phyloP scores from a whole-genome alignment of 768 basidiomycete genomes.

The Lactifluus volemus region DNA sequence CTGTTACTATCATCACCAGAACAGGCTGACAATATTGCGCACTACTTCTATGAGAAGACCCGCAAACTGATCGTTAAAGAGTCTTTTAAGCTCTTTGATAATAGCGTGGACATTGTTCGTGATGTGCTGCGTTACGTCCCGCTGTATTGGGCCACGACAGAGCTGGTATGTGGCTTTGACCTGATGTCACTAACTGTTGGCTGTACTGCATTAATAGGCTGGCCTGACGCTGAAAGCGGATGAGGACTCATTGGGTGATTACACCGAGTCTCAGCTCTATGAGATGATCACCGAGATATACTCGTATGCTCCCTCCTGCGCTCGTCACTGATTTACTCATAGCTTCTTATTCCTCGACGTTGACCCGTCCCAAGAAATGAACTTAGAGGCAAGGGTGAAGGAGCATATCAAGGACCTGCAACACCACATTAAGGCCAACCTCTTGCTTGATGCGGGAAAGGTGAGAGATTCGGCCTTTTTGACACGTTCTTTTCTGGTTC shows the following conservation, averaged over 20 bases:
- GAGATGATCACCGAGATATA: slow-evolving; percentile 63
- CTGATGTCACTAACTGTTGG: not conserved
- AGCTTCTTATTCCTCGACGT: slow-evolving; percentile 74
- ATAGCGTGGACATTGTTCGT: slow-evolving; percentile 56
- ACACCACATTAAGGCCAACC: slow-evolving; percentile 44
- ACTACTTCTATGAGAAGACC: slow-evolving; percentile 61
- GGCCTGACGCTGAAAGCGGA: slow-evolving; percentile 63
- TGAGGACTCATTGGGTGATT: slow-evolving; percentile 43
- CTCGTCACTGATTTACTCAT: not conserved
- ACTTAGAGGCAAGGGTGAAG: slow-evolving; percentile 42
- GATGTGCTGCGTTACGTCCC: slow-evolving; percentile 61
- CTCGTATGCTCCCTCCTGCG: slow-evolving; percentile 33
- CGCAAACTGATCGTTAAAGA: slow-evolving; percentile 43
- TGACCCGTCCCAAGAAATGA: slow-evolving; percentile 50
- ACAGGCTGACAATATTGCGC: slow-evolving; percentile 39
- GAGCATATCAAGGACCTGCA: slow-evolving; percentile 46
- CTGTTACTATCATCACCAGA: slow-evolving; percentile 42
- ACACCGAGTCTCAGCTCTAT: slow-evolving; percentile 54
- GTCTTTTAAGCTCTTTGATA: slow-evolving; percentile 52
- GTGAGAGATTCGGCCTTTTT: slow-evolving; percentile 26
- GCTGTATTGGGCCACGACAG: slow-evolving; percentile 57
- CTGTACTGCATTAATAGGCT: slow-evolving; percentile 35
- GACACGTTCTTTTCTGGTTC: not conserved
- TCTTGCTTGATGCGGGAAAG: slow-evolving; percentile 34
- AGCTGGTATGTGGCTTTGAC: slow-evolving; percentile 45